Base-by-base conservation (phyloP, 164 flowering plant genomes). In the Berberis thunbergii region DNA sequence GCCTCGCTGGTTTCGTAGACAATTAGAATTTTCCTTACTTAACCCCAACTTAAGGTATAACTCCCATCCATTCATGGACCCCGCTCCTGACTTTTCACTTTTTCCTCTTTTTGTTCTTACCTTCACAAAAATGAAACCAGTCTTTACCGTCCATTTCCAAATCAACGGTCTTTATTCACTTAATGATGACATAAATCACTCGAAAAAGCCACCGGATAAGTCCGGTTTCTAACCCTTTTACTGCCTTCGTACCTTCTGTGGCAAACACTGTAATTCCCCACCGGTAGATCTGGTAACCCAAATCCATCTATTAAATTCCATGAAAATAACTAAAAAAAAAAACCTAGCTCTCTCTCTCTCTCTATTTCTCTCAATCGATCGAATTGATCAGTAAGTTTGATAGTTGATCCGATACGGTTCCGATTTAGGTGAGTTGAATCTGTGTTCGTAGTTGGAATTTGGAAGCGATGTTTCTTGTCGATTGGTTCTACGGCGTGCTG, bases 401-500 rank as follows among this genome's bases (percentile, higher is more conserved):
- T 26, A 26, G 26, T 26, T 26, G 26, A 26, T 26, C 26, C 26
- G 26, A 26, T 26, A 0, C 26, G 26, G 26, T 26, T 26, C 26
- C 26, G 26, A 26, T 26, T 26, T 26, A 0, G 26, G 26, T 26
- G 26, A 26, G 26, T 26, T 26, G 26, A 26, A 54, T 49, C 52
- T 11, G 52, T 6, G 11, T 49, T 11, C 11, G 7, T 48, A 9
- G 11, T 8, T 53, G 4, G 55, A 12, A 53, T 53, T 12, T 12
- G 11, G 11, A 13, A 46, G 57, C 8, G n/a, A 79, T 78, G 82
- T 77, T 81, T 71, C 61, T 78, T 44, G 45, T 81, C 9, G 80
- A 81, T 70, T 83, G 86, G 86, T 72, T 83, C 63, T 82, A 82
- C 48, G 88, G 86, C 0, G 74, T 86, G n/a, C 75, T 86, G 2